Evolutionary conservation across 73 alveolate genomes (phyloP).

Genomic region (Effrenium voratum): DNA sequence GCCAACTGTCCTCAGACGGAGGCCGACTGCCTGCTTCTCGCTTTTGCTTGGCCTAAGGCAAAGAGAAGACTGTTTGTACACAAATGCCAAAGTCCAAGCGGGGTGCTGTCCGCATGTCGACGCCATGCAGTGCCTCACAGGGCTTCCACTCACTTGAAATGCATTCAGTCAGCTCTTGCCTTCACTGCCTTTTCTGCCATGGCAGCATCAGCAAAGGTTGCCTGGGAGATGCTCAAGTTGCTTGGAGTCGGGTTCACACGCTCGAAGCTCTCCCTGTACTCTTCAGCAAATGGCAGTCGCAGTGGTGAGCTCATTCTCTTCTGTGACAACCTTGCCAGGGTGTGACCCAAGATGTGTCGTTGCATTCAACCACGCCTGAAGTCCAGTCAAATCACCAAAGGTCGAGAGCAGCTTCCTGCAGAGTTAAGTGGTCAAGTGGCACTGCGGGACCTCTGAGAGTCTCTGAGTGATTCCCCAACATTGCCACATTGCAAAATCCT

Average conservation of each 20-base stretch:
- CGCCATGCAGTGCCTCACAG: slow-evolving; percentile 74
- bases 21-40: slow-evolving; percentile 70
- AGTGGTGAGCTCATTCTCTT: not conserved
- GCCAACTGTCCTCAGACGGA: slow-evolving; percentile 39
- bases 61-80: not conserved
- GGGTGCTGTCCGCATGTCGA: slow-evolving; percentile 59
- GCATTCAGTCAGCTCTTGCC: not conserved
- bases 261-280: not conserved
- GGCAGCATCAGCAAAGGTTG: slow-evolving; percentile 55
- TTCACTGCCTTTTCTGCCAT: slow-evolving; percentile 85
- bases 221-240: too few species aligned
- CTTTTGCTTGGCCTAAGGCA: slow-evolving; percentile 31
- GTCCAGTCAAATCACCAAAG: slow-evolving; percentile 46
- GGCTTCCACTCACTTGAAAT: not conserved
- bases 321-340: not conserved
- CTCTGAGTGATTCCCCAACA: not conserved
- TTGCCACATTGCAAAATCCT: not conserved
- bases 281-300: not conserved
- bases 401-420: slow-evolving; percentile 76
- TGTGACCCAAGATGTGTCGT: not conserved
- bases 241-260: too few species aligned
- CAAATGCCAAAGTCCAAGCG: not conserved
- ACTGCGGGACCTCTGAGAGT: not conserved
- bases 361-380: slow-evolving; percentile 4
- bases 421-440: not conserved